Evolutionary conservation across 805 yeast species (phyloP).

Genomic region (Kurtzmaniella cleridarum): DNA sequence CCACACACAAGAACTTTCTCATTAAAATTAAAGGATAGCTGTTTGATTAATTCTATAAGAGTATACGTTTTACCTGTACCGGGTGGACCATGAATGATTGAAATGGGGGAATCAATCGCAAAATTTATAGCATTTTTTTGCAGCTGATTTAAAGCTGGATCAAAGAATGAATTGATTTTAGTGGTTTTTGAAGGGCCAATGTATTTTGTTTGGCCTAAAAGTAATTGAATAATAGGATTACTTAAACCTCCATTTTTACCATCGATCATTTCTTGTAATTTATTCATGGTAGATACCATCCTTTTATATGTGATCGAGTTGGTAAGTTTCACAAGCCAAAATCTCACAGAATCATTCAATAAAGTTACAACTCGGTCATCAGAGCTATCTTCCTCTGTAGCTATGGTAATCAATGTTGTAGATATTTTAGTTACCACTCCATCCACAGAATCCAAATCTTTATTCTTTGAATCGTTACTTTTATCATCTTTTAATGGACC

Average conservation of each 20-base stretch:
- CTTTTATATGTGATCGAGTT: slow-evolving; percentile 71
- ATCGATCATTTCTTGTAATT: slow-evolving; percentile 46
- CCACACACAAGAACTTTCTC: slow-evolving; percentile 81
- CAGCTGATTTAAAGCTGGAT: slow-evolving; percentile 52
- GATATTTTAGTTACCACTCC: slow-evolving; percentile 54
- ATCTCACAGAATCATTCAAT: slow-evolving; percentile 36
- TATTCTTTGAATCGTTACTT: slow-evolving; percentile 14
- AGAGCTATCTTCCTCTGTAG: slow-evolving; percentile 50
- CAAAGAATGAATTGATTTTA: slow-evolving; percentile 24
- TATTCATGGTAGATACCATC: slow-evolving; percentile 73
- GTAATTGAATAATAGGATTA: slow-evolving; percentile 33
- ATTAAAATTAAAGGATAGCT: slow-evolving; percentile 42
- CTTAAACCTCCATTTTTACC: slow-evolving; percentile 12
- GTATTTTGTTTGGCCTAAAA: slow-evolving; percentile 41
- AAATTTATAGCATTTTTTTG: slow-evolving; percentile 71
- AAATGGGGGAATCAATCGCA: slow-evolving; percentile 54
- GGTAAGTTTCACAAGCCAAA: slow-evolving; percentile 65
- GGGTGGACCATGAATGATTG: slow-evolving; percentile 73
- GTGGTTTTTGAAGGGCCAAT: slow-evolving; percentile 14
- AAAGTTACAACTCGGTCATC: slow-evolving; percentile 48
- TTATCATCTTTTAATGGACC: slow-evolving; percentile 21
- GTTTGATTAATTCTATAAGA: slow-evolving; percentile 73
- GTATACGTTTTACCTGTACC: slow-evolving; percentile 86
- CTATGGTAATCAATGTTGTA: slow-evolving; percentile 44
- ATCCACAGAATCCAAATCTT: slow-evolving; percentile 14